Conservation (phyloP, 2,329 filamentous ascomycete species). For the Cladosporium sp. region DNA sequence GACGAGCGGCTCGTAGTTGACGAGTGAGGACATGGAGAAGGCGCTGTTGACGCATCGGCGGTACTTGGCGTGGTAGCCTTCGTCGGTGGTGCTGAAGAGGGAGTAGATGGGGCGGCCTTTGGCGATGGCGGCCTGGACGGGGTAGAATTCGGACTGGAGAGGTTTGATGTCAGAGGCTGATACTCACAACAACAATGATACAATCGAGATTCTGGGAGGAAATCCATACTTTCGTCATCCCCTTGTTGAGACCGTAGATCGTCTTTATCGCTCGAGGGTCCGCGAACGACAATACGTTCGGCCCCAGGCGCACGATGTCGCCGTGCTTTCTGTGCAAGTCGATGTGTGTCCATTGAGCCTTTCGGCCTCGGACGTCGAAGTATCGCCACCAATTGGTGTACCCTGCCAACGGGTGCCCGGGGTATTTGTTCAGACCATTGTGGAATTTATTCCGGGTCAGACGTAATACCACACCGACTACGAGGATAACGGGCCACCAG, state of each 20-base stretch:
- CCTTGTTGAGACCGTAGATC: slow-evolving; percentile 82
- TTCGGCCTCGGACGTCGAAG: slow-evolving; percentile 63
- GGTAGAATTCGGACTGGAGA: slow-evolving; percentile 64
- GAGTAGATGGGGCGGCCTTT: slow-evolving; percentile 68
- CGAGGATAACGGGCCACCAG: slow-evolving; percentile 45
- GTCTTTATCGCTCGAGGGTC: slow-evolving; percentile 70
- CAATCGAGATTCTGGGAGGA: not conserved
- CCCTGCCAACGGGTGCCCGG: slow-evolving; percentile 68
- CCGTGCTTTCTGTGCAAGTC: slow-evolving; percentile 70
- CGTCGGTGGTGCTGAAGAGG: slow-evolving; percentile 74
- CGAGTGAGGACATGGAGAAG: slow-evolving; percentile 74
- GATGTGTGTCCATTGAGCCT: slow-evolving; percentile 68
- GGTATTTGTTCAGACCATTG: slow-evolving; percentile 67
- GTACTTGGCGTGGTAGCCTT: slow-evolving; percentile 73
- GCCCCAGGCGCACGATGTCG: slow-evolving; percentile 72
- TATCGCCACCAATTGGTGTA: slow-evolving; percentile 75
- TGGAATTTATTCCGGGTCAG: slow-evolving; percentile 49
- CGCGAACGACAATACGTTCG: slow-evolving; percentile 71
- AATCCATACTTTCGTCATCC: slow-evolving; percentile 62
- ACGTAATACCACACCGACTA: slow-evolving; percentile 34
- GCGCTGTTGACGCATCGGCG: slow-evolving; percentile 73
- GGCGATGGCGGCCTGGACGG: slow-evolving; percentile 71
- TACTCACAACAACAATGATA: not conserved
- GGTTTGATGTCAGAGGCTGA: not conserved
- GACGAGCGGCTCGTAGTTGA: slow-evolving; percentile 78